phyloP scores from a whole-genome alignment of 495 filamentous ascomycete genomes.

The Melanomma pulvis-pyrius region DNA sequence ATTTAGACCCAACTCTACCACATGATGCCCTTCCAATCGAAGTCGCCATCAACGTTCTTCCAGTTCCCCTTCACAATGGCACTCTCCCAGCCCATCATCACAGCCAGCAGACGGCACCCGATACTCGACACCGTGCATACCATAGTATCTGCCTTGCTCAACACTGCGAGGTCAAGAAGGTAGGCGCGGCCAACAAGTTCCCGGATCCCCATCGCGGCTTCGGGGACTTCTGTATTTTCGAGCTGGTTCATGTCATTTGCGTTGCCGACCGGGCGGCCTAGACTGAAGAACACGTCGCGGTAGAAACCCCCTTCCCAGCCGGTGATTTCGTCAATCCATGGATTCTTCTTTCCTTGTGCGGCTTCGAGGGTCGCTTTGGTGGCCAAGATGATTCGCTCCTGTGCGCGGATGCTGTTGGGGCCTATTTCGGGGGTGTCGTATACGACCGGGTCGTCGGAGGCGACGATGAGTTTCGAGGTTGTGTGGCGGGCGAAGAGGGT shows the following conservation, averaged over 20 bases:
- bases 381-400: slow-evolving; percentile 67
- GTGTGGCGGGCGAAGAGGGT: slow-evolving; percentile 12
- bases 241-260: slow-evolving; percentile 33
- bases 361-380: slow-evolving; percentile 56
- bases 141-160: slow-evolving; percentile 63
- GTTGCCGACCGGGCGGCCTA: slow-evolving; percentile 52
- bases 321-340: slow-evolving; percentile 65
- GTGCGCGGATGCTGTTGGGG: slow-evolving; percentile 53
- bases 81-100: slow-evolving; percentile 79
- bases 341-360: slow-evolving; percentile 46
- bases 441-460: slow-evolving; percentile 72
- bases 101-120: slow-evolving; percentile 68
- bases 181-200: slow-evolving; percentile 71
- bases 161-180: slow-evolving; percentile 68
- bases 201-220: slow-evolving; percentile 59
- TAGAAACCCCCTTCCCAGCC: slow-evolving; percentile 81
- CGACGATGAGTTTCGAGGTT: slow-evolving; percentile 56
- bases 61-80: slow-evolving; percentile 60
- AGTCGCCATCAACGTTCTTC: slow-evolving; percentile 74
- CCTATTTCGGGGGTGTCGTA: slow-evolving; percentile 60
- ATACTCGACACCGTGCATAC: slow-evolving; percentile 68
- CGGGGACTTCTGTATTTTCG: slow-evolving; percentile 45
- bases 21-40: slow-evolving; percentile 53
- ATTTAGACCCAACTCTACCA: slow-evolving; percentile 16
- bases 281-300: slow-evolving; percentile 66